phyloP scores from a whole-genome alignment of 2,329 filamentous ascomycete genomes.

The Apiospora arundinis region DNA sequence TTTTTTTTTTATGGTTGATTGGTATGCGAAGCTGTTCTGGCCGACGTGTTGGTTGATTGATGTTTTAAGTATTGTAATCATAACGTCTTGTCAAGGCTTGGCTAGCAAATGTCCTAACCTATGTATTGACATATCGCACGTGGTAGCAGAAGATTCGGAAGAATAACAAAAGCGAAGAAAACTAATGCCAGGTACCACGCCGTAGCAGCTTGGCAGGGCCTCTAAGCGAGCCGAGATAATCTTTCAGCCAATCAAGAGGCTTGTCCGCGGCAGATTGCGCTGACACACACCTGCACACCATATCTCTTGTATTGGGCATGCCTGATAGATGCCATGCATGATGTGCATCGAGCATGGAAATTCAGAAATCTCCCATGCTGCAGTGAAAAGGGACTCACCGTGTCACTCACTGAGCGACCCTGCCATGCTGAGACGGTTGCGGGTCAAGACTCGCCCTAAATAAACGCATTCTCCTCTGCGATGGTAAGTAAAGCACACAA shows the following conservation, averaged over 20 bases:
- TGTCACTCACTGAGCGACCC: not conserved
- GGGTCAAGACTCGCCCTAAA: not conserved
- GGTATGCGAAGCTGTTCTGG: not conserved
- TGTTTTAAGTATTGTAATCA: not conserved
- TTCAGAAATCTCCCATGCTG: not conserved
- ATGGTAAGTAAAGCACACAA: not conserved
- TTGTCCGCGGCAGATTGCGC: not conserved
- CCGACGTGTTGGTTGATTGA: not conserved
- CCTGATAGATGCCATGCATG: not conserved
- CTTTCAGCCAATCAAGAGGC: too few relatives aligned
- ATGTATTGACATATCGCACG: not conserved
- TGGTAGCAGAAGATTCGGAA: not conserved
- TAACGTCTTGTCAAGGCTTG: not conserved
- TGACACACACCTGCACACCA: not conserved
- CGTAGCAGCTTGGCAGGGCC: not conserved
- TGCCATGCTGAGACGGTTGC: not conserved
- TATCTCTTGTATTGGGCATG: not conserved
- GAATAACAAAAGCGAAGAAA: not conserved
- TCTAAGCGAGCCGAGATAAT: too few relatives aligned
- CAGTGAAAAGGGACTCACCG: not conserved
- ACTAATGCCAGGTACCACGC: slow-evolving; percentile 1
- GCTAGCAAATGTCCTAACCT: not conserved
- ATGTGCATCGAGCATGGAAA: not conserved
- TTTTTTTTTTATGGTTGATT: too few relatives aligned
- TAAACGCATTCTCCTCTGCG: not conserved